Evolutionary conservation across 805 yeast species (phyloP), one percentile per base, ranked within the genome.

Genomic region (Teunomyces tritomae): DNA sequence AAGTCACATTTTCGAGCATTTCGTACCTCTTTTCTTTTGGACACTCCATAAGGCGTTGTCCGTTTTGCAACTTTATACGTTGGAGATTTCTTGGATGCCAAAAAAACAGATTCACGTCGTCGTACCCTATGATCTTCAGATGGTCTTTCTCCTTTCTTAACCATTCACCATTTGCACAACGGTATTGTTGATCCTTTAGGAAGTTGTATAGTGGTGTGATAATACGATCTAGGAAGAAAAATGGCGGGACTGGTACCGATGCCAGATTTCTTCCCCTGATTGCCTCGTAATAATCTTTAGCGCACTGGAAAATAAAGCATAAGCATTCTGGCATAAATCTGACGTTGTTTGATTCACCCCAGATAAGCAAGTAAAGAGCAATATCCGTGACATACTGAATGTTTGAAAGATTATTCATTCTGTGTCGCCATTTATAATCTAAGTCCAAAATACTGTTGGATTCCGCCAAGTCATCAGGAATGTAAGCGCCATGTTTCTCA

Each of bases 301-400:
- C 60, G 47, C 64, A 54, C 37, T 65, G 63, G 49, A 48, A 68
- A 9, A 70, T 57, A 46, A 67, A 70, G 49, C 74, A 69, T 4
- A 57, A 60, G 56, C 66, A 61, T 37, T 63, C 78, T 1, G 83
- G 82, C 58, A 74, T 65, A 52, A 76, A 78, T 47, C 83, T 59
- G 27, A 78, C 70, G 61, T 83, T 85, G 62, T 83, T 84, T 5
- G 90, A 85, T 62, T 87, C 91, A 30, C 91, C 91, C 91, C 91
- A 85, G 36, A 84, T 73, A 47, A 78, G 74, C 54, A 80, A 67
- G 62, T 78, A 84, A 37, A 84, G 75, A 40, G 85, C 87, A 52
- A 85, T 64, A 66, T 82, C 91, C 48, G 80, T 73, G 3, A 82
- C 77, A 67, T 85, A 79, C 53, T 87, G 88, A 28, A 64, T 67